phyloP scores from a whole-genome alignment of 78 protist species.

The Bodo saltans region DNA sequence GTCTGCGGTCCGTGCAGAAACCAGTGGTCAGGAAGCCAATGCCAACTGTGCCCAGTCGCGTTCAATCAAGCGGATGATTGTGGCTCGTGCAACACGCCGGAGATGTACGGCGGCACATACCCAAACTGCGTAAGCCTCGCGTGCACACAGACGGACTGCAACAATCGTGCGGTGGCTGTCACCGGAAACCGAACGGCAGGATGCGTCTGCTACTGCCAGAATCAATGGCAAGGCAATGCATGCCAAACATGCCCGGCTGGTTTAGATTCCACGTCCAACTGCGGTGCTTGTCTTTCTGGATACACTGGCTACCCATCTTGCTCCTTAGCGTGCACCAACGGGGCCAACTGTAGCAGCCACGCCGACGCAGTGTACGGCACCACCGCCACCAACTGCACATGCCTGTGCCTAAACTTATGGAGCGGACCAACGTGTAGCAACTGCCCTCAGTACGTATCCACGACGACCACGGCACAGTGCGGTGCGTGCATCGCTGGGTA shows the following conservation, averaged over 20 bases:
- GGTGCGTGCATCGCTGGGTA: neutral
- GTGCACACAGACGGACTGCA: conserved; percentile 13
- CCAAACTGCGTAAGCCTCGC: too few relatives aligned
- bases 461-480: neutral
- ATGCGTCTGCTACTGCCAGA: conserved; percentile 9
- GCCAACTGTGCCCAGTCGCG: neutral
- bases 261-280: neutral
- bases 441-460: neutral
- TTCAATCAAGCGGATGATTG: neutral
- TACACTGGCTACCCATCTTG: neutral
- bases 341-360: neutral
- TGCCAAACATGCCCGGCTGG: conserved; percentile 19
- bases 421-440: neutral
- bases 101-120: too few relatives aligned
- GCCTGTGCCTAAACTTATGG: neutral
- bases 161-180: neutral
- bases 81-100: too few relatives aligned
- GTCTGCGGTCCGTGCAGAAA: too few relatives aligned
- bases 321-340: neutral
- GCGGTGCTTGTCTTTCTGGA: neutral
- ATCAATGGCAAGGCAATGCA: neutral
- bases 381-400: neutral
- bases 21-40: neutral
- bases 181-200: neutral
- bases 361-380: neutral